Evolutionary conservation across 2,329 filamentous ascomycete species (phyloP), one percentile per base, ranked within the genome.

Genomic region (Pseudogymnoascus sp.): DNA sequence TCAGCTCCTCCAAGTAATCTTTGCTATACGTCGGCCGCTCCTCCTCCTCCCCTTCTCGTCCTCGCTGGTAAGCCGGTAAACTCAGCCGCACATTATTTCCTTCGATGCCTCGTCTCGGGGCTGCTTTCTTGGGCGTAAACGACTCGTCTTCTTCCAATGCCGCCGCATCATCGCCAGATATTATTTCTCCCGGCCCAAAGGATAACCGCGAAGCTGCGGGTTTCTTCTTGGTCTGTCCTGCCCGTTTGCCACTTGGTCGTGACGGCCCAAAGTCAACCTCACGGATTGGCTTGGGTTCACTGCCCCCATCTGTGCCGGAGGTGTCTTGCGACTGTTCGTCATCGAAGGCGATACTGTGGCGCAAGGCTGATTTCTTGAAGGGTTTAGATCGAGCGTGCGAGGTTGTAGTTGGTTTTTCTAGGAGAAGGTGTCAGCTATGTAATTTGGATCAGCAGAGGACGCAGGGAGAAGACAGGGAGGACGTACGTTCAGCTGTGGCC

Each of bases 1-100:
- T 90, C 12, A 99, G 81, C 73, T 96, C 91, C 35, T 90, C 87
- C 18, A 99, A 80, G 67, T 93, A 91, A 69, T 96, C 91, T 70
- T 89, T 90, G 77, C 84, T 96, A 73, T 99, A 97, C 63, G 79
- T 88, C 0, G 91, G 92, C 38, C 88, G 80, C 60, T 88, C 87
- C 14, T 88, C 85, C 12, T 90, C 86, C n/a, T 60, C 33, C 71
- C 71, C 25, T 71, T 69, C 58, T 4, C 37, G 35, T 11, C 55
- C 60, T 35, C 69, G 65, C 45, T 67, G 64, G 58, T 74, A 72
- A 6, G 70, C 64, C 5, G 76, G 69, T 4, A 79, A 69, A 21
- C 75, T 78, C 66, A 84, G 85, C 76, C 88, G 72, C 72, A 81
- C 78, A 0, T 88, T 84, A 70, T 84, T 90, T 65, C 85, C 88